A percentile compares a stretch with the other conserved stretches of the same genome.
These are phyloP conservation scores for Pseudocercospora eumusae DNA, from an alignment of 2,329 filamentous ascomycete genomes.

Conservation along the genomic window DNA sequence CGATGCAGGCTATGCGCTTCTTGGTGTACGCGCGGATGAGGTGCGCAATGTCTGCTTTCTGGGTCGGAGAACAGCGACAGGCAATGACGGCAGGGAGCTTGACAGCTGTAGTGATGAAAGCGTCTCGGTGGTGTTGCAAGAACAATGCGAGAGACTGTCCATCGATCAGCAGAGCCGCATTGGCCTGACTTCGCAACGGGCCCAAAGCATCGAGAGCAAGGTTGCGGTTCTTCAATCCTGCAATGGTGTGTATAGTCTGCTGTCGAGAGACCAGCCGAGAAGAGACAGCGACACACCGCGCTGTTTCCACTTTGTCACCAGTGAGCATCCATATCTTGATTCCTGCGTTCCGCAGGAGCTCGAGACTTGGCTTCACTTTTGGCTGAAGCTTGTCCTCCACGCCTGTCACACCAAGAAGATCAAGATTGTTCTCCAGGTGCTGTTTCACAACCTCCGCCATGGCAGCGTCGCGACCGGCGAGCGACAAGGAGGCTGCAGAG, in stretches of 20 bases:
- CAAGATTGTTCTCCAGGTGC: constrained; percentile 82
- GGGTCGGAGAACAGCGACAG: constrained; percentile 92
- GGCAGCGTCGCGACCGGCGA: constrained; percentile 75
- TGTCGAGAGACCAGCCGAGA: constrained; percentile 91
- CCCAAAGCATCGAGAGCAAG: constrained; percentile 85
- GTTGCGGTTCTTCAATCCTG: constrained; percentile 72
- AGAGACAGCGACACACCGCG: constrained; percentile 90
- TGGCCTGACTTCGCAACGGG: constrained; percentile 78
- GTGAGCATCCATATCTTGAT: constrained; percentile 99
- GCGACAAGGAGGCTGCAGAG: constrained; percentile 75
- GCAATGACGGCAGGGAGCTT: constrained; percentile 88
- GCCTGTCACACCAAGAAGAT: constrained; percentile 93
- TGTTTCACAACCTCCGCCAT: constrained; percentile 79
- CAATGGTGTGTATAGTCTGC: constrained; percentile 93
- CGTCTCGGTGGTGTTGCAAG: constrained; percentile 75
- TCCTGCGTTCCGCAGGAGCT: constrained; percentile 91
- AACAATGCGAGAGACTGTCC: constrained; percentile 86
- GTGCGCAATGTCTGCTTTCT: constrained; percentile 91
- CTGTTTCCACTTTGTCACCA: constrained; percentile 97
- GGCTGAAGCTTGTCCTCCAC: constrained; percentile 96
- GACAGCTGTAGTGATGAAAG: constrained; percentile 88
- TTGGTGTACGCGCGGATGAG: constrained; percentile 89
- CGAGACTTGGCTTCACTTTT: constrained; percentile 92
- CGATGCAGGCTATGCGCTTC: constrained; percentile 96
- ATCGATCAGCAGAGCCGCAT: constrained; percentile 90